Evolutionary conservation across 768 basidiomycete species (phyloP), one percentile per base, ranked within the genome.

Genomic region (Boletus huronensis): DNA sequence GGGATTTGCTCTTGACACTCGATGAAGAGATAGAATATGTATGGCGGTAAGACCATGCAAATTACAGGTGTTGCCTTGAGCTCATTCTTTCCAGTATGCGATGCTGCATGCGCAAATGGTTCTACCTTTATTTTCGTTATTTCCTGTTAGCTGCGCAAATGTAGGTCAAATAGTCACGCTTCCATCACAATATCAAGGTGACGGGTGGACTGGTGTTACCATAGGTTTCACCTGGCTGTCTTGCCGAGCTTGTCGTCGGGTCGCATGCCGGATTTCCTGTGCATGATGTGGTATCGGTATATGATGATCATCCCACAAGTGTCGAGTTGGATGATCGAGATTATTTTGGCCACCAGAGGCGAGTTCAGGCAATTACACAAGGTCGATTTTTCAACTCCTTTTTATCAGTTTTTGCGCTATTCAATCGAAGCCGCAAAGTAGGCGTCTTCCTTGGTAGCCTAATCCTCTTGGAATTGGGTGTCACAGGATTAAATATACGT

Each of bases 401-500:
- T 19, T 21, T 28, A 31, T 26, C 17, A 64, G 65, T 67, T 6
- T 64, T 52, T 48, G 62, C 58, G 0, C 42, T 68, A 4, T 81
- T 75, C 54, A 72, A 77, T 52, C 72, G 69, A 16, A 70, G 70
- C 50, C 58, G 47, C 16, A 48, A 28, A 32, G 57, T 79, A 36
- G 66, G 63, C 14, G 32, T 59, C 23, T 29, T 60, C 19, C 42
- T 65, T 23, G 34, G 14, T 36, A 25, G 28, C 29, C 11, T 65
- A 26, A 41, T 66, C 14, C 26, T 61, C 38, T 25, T 51, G 13
- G 51, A 66, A 29, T 6, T 76, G 64, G 60, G n/a, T 40, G 1
- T 23, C 2, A 31, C 21, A 23, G 31, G 14, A 21, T 32, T 46
- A 17, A 52, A 70, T 17, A 66, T 75, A 1, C 46, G 72, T 11